Conservation (phyloP, 495 filamentous ascomycete genomes). For the Diplogelasinospora grovesii region DNA sequence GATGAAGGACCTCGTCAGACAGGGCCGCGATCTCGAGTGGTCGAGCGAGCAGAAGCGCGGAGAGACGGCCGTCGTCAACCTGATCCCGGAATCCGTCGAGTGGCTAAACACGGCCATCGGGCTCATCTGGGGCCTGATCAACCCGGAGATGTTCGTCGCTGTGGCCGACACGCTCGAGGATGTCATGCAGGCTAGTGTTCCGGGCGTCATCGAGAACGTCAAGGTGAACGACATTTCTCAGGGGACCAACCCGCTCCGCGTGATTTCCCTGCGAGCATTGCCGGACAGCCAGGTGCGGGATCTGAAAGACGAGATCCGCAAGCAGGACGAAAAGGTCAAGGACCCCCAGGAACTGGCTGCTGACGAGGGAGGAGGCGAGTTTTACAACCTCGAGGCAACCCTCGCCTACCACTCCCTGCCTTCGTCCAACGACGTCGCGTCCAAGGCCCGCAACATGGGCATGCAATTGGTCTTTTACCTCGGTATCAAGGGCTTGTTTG, state of each 20-base stretch:
- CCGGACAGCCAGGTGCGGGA: conserved; percentile 76
- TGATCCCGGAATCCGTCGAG: conserved; percentile 83
- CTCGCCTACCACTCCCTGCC: conserved; percentile 90
- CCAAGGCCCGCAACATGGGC: conserved; percentile 89
- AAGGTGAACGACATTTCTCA: conserved; percentile 95
- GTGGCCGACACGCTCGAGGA: conserved; percentile 55
- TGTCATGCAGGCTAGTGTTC: conserved; percentile 93
- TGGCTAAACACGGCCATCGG: conserved; percentile 88
- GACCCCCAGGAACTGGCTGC: conserved; percentile 85
- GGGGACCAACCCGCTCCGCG: conserved; percentile 80
- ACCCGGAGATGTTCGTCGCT: conserved; percentile 84
- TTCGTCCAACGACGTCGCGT: conserved; percentile 55
- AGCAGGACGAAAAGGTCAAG: conserved; percentile 69
- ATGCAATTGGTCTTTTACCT: conserved; percentile 90
- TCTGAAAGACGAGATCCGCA: conserved; percentile 68
- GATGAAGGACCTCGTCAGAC: conserved; percentile 77
- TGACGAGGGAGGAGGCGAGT: conserved; percentile 85
- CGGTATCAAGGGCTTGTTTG: conserved; percentile 77
- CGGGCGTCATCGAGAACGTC: conserved; percentile 84
- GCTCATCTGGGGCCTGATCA: conserved; percentile 80
- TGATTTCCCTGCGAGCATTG: conserved; percentile 82
- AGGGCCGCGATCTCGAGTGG: conserved; percentile 83
- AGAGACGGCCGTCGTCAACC: conserved; percentile 70
- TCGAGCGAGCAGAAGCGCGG: conserved; percentile 77
- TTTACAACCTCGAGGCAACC: conserved; percentile 89